Evolutionary conservation across 148 eudicot genomes (phyloP).

Genomic region (Camellia granthamiana): DNA sequence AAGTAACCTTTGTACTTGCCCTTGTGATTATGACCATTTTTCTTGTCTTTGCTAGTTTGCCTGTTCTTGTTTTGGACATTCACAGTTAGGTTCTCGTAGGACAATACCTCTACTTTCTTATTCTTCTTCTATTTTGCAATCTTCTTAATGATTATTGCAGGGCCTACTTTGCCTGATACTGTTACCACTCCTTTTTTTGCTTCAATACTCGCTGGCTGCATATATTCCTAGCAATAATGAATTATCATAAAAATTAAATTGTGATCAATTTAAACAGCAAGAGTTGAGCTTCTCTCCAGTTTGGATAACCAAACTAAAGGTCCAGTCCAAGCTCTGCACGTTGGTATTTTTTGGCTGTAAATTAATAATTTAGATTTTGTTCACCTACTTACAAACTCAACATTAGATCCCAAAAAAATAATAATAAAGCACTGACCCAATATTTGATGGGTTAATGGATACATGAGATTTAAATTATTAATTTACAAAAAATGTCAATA

Average conservation of each 20-base stretch:
- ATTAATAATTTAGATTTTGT: no score
- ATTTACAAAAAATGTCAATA: no score
- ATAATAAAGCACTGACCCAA: no score
- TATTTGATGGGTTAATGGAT: no score
- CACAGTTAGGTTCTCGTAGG: background rate
- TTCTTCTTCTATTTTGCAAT: background rate
- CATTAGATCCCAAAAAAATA: no score
- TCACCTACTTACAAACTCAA: no score
- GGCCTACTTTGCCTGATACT: slow-evolving; percentile 7
- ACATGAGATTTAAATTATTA: no score
- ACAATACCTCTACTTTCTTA: slow-evolving; percentile 9
- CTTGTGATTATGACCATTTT: background rate
- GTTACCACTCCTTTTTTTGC: background rate
- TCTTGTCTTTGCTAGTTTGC: background rate
- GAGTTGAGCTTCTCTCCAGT: no score
- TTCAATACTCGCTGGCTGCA: background rate
- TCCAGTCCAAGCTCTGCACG: no score
- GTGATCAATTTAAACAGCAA: no score
- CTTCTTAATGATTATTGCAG: background rate
- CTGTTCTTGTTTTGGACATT: background rate
- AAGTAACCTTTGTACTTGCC: background rate
- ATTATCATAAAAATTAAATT: background rate
- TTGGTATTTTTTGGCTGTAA: no score
- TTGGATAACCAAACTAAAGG: no score
- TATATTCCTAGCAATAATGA: background rate